Evolutionary conservation across 2,329 filamentous ascomycete species (phyloP), one percentile per base, ranked within the genome.

Genomic region (Gnomoniopsis smithogilvyi): DNA sequence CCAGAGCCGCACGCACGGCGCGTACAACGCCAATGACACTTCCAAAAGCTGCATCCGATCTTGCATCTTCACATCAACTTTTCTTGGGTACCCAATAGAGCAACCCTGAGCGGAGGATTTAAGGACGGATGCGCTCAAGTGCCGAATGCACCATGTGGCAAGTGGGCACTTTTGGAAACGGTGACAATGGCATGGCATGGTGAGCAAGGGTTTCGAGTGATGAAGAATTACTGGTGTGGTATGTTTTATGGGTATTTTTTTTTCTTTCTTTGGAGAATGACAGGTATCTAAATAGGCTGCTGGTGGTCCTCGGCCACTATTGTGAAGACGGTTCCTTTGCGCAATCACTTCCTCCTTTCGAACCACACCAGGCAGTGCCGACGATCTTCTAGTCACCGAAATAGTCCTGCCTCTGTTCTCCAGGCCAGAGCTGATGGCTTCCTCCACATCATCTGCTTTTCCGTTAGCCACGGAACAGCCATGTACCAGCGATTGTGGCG

Each of bases 391-490:
- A 24, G 38, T 52, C 33, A 52, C 21, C 2, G 26, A 47, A 12
- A 54, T 19, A 51, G n/a, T 51, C 30, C 19, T 21, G 12, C 12
- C 30, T 52, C 43, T 43, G 38, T 6, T 49, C 14, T 38, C 43
- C 36, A 30, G 2, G 12, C 17, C 12, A 34, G 26, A 19, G 36
- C 14, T 54, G 62, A 80, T 81, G 76, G 69, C 76, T 46, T 66
- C 71, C 54, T 68, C 74, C 54, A 75, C 74, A 34, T 67, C 67
- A 6, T 34, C 55, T 6, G 22, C 17, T 26, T 80, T 79, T 61
- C 78, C 78, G 3, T 71, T 80, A 59, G 73, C 77, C 24, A 78
- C 75, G 2, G 73, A 78, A 54, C 67, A 69, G 38, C 70, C 74
- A 3, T 71, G 70, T 58, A 68, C 71, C 10, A 73, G 70, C 43